Conservation (phyloP, 768 basidiomycete genomes). For the Tephrocybe rancida region DNA sequence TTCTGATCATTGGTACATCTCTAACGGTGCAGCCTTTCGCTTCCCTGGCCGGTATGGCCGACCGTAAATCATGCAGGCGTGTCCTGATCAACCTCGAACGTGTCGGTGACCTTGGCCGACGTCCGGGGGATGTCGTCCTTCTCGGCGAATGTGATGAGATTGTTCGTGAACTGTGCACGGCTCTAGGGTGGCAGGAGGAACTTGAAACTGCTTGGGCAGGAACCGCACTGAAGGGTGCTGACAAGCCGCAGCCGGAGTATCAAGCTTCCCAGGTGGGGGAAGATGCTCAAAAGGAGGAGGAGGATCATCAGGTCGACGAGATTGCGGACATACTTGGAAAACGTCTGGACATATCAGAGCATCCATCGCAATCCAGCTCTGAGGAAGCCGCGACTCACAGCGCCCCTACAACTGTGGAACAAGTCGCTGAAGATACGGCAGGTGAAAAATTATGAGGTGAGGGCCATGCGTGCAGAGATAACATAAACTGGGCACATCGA, state of each 20-base stretch:
- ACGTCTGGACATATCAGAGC: conserved; percentile 23
- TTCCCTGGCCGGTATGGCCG: conserved; percentile 62
- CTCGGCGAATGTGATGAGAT: conserved; percentile 75
- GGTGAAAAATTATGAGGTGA: no score
- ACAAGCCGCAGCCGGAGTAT: no score
- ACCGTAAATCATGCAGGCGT: conserved; percentile 59
- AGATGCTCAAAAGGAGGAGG: conserved; percentile 26
- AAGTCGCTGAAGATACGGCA: no score
- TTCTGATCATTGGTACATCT: conserved; percentile 92
- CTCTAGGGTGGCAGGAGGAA: conserved; percentile 77
- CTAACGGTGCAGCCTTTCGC: conserved; percentile 89
- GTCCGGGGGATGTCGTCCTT: conserved; percentile 60
- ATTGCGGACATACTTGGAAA: conserved; percentile 34
- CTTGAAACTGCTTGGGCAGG: conserved; percentile 55
- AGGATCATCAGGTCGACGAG: conserved; percentile 32
- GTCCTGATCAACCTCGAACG: conserved; percentile 88
- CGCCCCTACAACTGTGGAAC: no score
- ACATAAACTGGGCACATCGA: no score
- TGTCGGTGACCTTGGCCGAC: conserved; percentile 67
- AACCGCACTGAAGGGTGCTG: conserved; percentile 34
- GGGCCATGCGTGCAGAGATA: no score
- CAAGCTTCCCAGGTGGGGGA: no score
- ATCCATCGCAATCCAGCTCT: neutral
- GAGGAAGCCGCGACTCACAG: no score
- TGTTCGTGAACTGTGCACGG: conserved; percentile 59